Conservation (phyloP, 768 basidiomycete genomes). For the Phylloporus arenicola region DNA sequence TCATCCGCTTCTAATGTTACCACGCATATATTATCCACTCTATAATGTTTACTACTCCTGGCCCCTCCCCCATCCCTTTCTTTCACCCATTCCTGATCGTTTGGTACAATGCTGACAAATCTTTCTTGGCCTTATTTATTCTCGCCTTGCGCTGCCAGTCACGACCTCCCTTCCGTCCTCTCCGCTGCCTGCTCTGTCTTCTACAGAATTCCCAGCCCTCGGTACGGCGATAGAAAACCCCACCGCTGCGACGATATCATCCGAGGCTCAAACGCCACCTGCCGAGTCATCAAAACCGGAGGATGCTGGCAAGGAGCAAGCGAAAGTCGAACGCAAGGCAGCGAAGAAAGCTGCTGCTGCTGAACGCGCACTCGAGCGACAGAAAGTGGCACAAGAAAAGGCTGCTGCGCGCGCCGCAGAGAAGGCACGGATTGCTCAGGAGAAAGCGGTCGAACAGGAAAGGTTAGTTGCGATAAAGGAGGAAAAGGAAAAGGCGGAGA, state of each 20-base stretch:
- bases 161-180: slow-evolving; percentile 34
- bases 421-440: slow-evolving; percentile 46
- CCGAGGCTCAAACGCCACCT: slow-evolving; percentile 20
- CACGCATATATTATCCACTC: slow-evolving; percentile 2
- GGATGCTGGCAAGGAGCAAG: slow-evolving; percentile 40
- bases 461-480: slow-evolving; percentile 36
- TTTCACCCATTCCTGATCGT: slow-evolving; percentile 41
- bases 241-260: slow-evolving; percentile 1
- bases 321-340: slow-evolving; percentile 57
- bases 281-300: slow-evolving; percentile 26
- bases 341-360: slow-evolving; percentile 59
- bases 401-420: slow-evolving; percentile 47
- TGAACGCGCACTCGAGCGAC: slow-evolving; percentile 59
- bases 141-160: slow-evolving; percentile 26
- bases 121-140: slow-evolving; percentile 19
- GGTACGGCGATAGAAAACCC: slow-evolving; percentile 14
- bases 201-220: slow-evolving; percentile 74
- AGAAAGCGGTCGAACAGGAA: slow-evolving; percentile 54
- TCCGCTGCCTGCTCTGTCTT: slow-evolving; percentile 49
- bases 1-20: slow-evolving; percentile 7
- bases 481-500: slow-evolving; percentile 35
- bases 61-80: slow-evolving; percentile 32
- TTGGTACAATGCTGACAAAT: slow-evolving; percentile 42
- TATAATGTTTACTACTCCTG: slow-evolving; percentile 14
- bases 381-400: slow-evolving; percentile 53